phyloP scores from a whole-genome alignment of 768 basidiomycete species.

The Boletales sp. region DNA sequence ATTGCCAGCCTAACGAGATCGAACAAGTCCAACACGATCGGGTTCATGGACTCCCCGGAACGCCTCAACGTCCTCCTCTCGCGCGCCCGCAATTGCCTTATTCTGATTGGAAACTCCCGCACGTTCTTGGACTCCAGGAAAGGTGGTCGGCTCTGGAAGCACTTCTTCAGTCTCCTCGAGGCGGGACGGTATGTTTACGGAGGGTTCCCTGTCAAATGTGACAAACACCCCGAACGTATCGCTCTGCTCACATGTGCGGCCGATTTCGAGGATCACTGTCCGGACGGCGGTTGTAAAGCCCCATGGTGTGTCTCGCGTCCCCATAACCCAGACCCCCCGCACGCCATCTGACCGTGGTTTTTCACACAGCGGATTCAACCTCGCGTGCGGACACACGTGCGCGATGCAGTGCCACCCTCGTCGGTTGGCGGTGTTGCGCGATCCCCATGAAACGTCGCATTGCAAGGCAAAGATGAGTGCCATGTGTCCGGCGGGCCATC shows the following conservation, averaged over 20 bases:
- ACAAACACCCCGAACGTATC: slow-evolving; percentile 44
- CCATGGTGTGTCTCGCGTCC: slow-evolving; percentile 44
- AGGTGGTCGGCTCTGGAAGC: slow-evolving; percentile 14
- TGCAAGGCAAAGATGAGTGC: slow-evolving; percentile 38
- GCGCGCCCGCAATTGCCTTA: slow-evolving; percentile 58
- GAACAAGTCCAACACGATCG: slow-evolving; percentile 53
- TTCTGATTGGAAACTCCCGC: slow-evolving; percentile 62
- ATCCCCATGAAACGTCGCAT: slow-evolving; percentile 26
- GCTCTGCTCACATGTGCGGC: slow-evolving; percentile 36
- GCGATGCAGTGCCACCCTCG: slow-evolving; percentile 57
- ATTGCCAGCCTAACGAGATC: slow-evolving; percentile 58
- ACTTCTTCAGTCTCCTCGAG: slow-evolving; percentile 10
- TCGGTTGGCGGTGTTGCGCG: slow-evolving; percentile 36
- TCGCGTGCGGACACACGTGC: slow-evolving; percentile 42
- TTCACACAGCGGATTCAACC: slow-evolving; percentile 9
- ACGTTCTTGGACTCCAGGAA: slow-evolving; percentile 42
- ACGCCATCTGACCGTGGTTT: neutral
- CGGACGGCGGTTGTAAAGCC: slow-evolving; percentile 59
- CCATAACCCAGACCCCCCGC: neutral
- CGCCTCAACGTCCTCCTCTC: slow-evolving; percentile 69
- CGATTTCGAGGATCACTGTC: slow-evolving; percentile 52
- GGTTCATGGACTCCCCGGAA: slow-evolving; percentile 69
- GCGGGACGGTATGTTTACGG: slow-evolving; percentile 6
- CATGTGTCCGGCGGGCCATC: slow-evolving; percentile 42
- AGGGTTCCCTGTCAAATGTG: slow-evolving; percentile 53